Base-by-base conservation (phyloP, 176 grass and related monocot species). In the Themeda triandra region DNA sequence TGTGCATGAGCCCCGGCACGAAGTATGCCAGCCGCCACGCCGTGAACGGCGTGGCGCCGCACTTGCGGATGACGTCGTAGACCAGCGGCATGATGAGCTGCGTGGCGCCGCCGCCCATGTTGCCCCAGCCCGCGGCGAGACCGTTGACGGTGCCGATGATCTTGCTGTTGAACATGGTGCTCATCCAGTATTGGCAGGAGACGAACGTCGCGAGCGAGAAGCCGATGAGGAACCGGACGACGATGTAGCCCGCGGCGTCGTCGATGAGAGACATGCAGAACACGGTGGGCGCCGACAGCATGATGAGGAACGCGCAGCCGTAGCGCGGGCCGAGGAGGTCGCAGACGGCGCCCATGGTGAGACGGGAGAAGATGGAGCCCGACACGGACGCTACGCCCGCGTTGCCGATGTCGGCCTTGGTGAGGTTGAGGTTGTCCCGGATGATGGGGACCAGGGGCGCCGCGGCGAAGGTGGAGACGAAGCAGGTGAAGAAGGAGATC, bases 401-500 rank as follows among this genome's bases (percentile, higher is more conserved):
- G 79, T 95, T 98, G 75, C 95, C 95, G 39, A 98, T 91, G 67
- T 98, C 92, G 1, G 79, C 79, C 89, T 93, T 95, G 68, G 13
- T 89, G 10, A 98, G 92, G 68, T 5, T 27, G 13, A 98, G 90
- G 51, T 98, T 87, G 56, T 98, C 92, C 10, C 92, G 87, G 85
- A 95, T 98, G 89, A 98, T 93, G 37, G 95, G 46, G 45, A 46
- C 12, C 13, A 44, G 79, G 0, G 95, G 92, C 0, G 95, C 93
- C 9, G 85, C 87, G 0, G 93, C 95, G 81, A 98, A 98, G 80
- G 95, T 98, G 40, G 95, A 98, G 18, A 98, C 87, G 46, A 98
- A 91, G 72, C 95, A 98, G 45, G 92, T 92, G 90, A 98, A 98
- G 91, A 98, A 98, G 40, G 95, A 98, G 32, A 90, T 63, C 92